Evolutionary conservation across 164 flowering plant species (phyloP).

Genomic region (Berberis vulgaris): DNA sequence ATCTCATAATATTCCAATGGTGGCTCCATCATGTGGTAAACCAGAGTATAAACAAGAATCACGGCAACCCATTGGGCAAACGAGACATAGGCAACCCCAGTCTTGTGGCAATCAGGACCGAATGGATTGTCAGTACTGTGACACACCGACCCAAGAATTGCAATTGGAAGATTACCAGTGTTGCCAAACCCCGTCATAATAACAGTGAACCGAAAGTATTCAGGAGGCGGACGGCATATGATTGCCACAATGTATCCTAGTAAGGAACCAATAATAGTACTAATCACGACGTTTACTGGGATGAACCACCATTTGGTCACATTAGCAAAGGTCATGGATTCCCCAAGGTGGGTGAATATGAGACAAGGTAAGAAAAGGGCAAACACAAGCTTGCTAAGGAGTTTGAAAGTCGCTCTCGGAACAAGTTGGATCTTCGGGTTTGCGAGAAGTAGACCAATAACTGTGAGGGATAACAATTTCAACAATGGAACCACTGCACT

Average conservation of each 20-base stretch:
- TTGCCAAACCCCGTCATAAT: slow-evolving; percentile 84
- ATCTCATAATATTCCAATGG: slow-evolving; percentile 69
- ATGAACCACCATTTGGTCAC: slow-evolving; percentile 75
- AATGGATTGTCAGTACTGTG: slow-evolving; percentile 54
- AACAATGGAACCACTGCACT: slow-evolving; percentile 58
- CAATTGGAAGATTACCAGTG: slow-evolving; percentile 74
- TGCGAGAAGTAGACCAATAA: slow-evolving; percentile 64
- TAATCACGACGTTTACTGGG: slow-evolving; percentile 65
- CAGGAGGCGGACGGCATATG: slow-evolving; percentile 74
- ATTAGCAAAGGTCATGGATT: slow-evolving; percentile 43
- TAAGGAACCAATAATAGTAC: slow-evolving; percentile 53
- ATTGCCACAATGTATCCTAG: slow-evolving; percentile 60
- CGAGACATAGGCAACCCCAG: slow-evolving; percentile 76
- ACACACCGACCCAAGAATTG: slow-evolving; percentile 72
- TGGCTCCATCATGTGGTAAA: slow-evolving; percentile 98
- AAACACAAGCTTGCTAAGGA: slow-evolving; percentile 86
- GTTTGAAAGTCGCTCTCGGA: slow-evolving; percentile 69
- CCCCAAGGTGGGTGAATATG: slow-evolving; percentile 70
- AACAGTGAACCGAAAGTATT: slow-evolving; percentile 58
- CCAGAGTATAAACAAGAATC: slow-evolving; percentile 71
- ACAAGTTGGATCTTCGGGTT: slow-evolving; percentile 52
- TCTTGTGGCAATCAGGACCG: slow-evolving; percentile 52
- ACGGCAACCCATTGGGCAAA: slow-evolving; percentile 92
- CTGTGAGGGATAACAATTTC: slow-evolving; percentile 60
- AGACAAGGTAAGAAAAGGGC: slow-evolving; percentile 79